Conservation (phyloP, 176 grass and related monocot species). For the Raddia guianensis region DNA sequence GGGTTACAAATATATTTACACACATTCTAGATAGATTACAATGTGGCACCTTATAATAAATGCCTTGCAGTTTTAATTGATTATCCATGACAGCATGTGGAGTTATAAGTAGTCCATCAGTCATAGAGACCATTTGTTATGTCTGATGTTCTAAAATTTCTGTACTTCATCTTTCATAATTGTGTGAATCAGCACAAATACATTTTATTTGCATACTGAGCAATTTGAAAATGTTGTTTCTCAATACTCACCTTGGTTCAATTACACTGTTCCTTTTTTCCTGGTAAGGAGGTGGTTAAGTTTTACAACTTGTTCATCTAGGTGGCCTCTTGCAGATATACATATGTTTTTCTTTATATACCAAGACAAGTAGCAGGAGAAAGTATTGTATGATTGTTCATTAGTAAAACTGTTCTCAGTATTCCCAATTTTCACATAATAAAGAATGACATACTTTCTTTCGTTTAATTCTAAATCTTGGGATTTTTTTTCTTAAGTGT, state of each 20-base stretch:
- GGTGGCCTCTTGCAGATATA: too few species aligned
- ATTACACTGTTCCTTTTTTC: slow-evolving; percentile 9
- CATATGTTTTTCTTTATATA: too few species aligned
- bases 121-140: not conserved
- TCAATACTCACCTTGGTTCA: not conserved
- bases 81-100: not conserved
- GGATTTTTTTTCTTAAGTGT: not conserved
- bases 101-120: not conserved
- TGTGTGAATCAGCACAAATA: not conserved
- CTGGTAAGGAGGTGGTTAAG: not conserved
- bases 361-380: too few species aligned
- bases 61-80: not conserved
- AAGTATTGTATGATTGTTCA: too few species aligned
- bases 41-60: not conserved
- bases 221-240: slow-evolving; percentile 1
- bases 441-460: not conserved
- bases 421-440: slow-evolving; percentile 13
- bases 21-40: not conserved
- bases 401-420: too few species aligned
- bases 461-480: not conserved
- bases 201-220: slow-evolving; percentile 13
- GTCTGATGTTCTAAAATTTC: not conserved
- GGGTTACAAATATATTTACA: not conserved
- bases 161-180: not conserved
- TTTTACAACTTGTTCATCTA: too few species aligned